Percentiles rank a stretch among this genome's conserved stretches.
Evolutionary conservation across 106 monocot species (phyloP).

Genomic region (Xerophyta viscosa): DNA sequence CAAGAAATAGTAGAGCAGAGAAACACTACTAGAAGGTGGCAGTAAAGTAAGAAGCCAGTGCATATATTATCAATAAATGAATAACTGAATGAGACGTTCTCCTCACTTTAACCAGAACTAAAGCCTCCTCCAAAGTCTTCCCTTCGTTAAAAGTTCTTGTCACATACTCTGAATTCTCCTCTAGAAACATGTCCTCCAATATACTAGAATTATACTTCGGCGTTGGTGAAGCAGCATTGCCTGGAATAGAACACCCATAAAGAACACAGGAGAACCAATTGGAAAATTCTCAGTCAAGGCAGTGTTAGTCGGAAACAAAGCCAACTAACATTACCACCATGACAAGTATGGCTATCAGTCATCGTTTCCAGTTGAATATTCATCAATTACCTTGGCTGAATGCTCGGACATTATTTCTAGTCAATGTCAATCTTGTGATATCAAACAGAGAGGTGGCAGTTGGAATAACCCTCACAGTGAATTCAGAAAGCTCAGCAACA

Average conservation of each 20-base stretch:
- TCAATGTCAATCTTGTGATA: slow-evolving; percentile 45
- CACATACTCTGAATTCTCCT: slow-evolving; percentile 78
- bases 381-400: slow-evolving; percentile 40
- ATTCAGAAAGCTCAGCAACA: slow-evolving; percentile 46
- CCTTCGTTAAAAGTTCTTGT: slow-evolving; percentile 45
- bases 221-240: slow-evolving; percentile 40
- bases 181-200: slow-evolving; percentile 89
- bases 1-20: not conserved
- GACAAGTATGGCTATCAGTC: too few species aligned
- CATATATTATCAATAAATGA: too few species aligned
- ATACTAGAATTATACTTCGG: slow-evolving; percentile 90
- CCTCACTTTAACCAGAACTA: slow-evolving; percentile 77
- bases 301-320: too few species aligned
- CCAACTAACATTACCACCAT: too few species aligned
- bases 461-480: slow-evolving; percentile 74
- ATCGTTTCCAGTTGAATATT: too few species aligned
- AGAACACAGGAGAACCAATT: too few species aligned
- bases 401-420: slow-evolving; percentile 70
- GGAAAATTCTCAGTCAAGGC: too few species aligned
- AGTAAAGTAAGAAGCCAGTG: too few species aligned
- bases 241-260: slow-evolving; percentile 16
- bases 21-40: too few species aligned
- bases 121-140: slow-evolving; percentile 58
- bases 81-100: not conserved
- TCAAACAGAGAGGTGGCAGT: slow-evolving; percentile 58